Base-by-base conservation (phyloP, 2,329 filamentous ascomycete species). In the Colletotrichum sp. region DNA sequence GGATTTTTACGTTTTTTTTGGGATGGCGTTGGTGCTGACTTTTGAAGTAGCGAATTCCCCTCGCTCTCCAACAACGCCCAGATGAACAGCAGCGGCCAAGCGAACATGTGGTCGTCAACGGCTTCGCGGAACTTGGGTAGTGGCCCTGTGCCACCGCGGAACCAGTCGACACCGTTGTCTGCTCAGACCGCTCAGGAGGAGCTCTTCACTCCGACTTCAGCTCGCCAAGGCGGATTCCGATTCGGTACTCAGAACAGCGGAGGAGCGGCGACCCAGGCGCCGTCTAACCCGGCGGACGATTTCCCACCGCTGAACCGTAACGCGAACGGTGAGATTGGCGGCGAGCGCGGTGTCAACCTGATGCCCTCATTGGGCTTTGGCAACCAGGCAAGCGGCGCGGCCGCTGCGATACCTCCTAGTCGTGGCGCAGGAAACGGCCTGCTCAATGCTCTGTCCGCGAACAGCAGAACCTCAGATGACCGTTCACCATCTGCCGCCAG, bases 371-470 rank as follows among this genome's bases (percentile, higher is more conserved):
- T 92, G 68, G 89, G 88, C 8, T 92, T 93, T 76, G 88, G 87
- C 55, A 84, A 87, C 26, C 89, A 89, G 78, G 82, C 85, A 6
- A 78, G 86, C 75, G 82, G 84, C 57, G 80, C 82, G 55, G 78
- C 85, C 39, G 77, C 82, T 32, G 80, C 75, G 79, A 52, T 75
- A 63, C 78, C 79, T 24, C 80, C 86, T 69, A 88, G 85, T 72
- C 86, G 90, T 71, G 82, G 65, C 16, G 75, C 83, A 24, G 91
- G 89, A 15, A 93, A 93, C 80, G 92, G 92, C 10, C 85, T 93
- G 52, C 83, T 93, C 62, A 93, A 92, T 80, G 92, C 91, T 5
- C 83, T 93, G n/a, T 92, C 91, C 59, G 91, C 90, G 7, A 93
- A 89, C 77, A 89, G 85, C 73, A 87, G 91, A 70, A 83, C 87